Conservation (phyloP, 352 stramenopile genomes). For the Globisporangium paroecandrum region DNA sequence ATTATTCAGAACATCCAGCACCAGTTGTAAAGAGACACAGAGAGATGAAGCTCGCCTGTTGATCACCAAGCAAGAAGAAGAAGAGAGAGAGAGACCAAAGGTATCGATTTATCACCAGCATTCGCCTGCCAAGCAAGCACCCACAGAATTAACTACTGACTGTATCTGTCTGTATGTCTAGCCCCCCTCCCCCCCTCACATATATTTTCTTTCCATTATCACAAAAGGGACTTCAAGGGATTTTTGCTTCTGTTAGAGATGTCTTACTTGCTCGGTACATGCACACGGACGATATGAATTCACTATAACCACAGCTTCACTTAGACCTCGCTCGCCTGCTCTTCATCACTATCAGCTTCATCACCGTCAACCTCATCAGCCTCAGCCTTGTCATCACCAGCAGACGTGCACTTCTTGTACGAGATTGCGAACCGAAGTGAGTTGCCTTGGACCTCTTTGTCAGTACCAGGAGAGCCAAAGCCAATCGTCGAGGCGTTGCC, state of each 20-base stretch:
- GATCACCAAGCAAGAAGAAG: not conserved
- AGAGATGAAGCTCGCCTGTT: not conserved
- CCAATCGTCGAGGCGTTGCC: constrained; percentile 17
- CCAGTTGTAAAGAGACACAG: constrained; percentile 29
- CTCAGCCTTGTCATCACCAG: not conserved
- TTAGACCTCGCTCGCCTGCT: not conserved
- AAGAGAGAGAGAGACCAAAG: not conserved
- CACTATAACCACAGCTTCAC: not conserved
- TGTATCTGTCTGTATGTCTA: constrained; percentile 8
- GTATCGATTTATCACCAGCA: not conserved
- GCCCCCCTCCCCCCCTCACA: not conserved
- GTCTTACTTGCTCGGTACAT: not conserved
- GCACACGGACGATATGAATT: not conserved
- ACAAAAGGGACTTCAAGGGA: not conserved
- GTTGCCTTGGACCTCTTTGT: not conserved
- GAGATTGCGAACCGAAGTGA: constrained; percentile 10
- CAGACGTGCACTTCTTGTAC: constrained; percentile 10
- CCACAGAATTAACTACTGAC: not conserved
- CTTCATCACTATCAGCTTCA: not conserved
- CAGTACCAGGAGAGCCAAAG: not conserved
- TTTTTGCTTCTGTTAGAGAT: not conserved
- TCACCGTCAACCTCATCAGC: not conserved
- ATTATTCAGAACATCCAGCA: constrained; percentile 63
- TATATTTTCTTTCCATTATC: constrained; percentile 4
- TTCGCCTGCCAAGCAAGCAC: not conserved